Conservation (phyloP, 192 early-diverging fungal species). For the Diversispora eburnea region DNA sequence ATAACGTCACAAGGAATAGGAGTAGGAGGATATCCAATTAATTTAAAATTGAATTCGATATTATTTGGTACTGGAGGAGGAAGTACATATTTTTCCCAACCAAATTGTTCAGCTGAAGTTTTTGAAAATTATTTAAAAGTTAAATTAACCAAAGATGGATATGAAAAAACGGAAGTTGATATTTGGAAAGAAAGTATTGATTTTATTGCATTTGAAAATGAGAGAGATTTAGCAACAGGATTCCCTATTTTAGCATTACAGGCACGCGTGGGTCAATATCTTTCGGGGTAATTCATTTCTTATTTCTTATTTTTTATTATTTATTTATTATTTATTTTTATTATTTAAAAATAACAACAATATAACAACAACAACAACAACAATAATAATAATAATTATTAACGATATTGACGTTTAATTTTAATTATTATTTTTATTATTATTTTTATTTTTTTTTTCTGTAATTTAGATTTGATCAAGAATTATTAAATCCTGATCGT, state of each 20-base stretch:
- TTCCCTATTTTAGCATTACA: conserved; percentile 35
- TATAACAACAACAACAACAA: no score
- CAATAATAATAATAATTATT: no score
- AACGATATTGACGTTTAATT: neutral
- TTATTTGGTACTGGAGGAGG: conserved; percentile 33
- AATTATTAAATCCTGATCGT: conserved; percentile 38
- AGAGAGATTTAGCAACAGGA: conserved; percentile 31
- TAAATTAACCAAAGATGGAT: conserved; percentile 31
- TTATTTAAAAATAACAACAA: no score
- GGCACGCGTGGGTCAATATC: conserved; percentile 31
- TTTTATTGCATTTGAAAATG: conserved; percentile 29
- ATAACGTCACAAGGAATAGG: neutral
- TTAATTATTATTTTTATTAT: no score
- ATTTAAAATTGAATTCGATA: conserved; percentile 39
- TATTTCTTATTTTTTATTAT: neutral
- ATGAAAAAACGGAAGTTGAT: conserved; percentile 38
- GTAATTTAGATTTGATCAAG: conserved; percentile 35
- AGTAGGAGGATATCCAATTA: conserved; percentile 30
- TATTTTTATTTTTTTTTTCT: no score
- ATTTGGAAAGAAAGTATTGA: conserved; percentile 43
- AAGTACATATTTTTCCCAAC: conserved; percentile 34
- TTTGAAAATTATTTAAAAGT: conserved; percentile 39
- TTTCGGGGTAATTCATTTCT: conserved; percentile 31
- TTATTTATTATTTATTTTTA: neutral
- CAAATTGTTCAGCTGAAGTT: conserved; percentile 37